phyloP scores from a whole-genome alignment of 257 asterid species.

The Capsicum pubescens region DNA sequence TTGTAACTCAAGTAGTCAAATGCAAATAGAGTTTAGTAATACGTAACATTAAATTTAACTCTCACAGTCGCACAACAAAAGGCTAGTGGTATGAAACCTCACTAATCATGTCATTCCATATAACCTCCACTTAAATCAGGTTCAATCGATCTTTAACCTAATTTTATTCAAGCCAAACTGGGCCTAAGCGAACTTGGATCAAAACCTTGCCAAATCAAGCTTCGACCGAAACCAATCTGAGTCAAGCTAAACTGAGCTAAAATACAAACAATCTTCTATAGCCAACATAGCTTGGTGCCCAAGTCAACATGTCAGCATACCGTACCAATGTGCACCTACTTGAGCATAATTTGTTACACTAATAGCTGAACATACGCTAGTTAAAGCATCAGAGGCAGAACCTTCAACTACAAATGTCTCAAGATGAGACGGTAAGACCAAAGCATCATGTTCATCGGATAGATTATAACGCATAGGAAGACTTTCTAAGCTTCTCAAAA shows the following conservation, averaged over 20 bases:
- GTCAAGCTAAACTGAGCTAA: neutral
- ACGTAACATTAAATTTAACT: neutral
- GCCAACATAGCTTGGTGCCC: neutral
- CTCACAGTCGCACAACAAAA: neutral
- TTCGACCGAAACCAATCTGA: neutral
- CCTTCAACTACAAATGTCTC: neutral
- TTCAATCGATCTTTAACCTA: neutral
- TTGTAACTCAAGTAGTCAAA: neutral
- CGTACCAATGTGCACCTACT: neutral
- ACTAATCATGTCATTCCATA: neutral
- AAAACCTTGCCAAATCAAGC: neutral
- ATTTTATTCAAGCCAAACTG: neutral
- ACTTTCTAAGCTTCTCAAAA: neutral
- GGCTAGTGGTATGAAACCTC: neutral
- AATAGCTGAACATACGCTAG: neutral
- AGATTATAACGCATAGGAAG: neutral
- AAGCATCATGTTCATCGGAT: neutral
- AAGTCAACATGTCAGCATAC: neutral
- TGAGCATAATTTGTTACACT: neutral
- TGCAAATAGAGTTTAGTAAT: neutral
- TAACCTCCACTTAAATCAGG: neutral
- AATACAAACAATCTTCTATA: neutral
- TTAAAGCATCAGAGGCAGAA: neutral
- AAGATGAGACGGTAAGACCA: neutral
- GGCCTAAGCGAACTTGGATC: neutral